Evolutionary conservation across 75 land plant species (phyloP), one percentile per base, ranked within the genome.

Genomic region (Selaginella tamariscina): DNA sequence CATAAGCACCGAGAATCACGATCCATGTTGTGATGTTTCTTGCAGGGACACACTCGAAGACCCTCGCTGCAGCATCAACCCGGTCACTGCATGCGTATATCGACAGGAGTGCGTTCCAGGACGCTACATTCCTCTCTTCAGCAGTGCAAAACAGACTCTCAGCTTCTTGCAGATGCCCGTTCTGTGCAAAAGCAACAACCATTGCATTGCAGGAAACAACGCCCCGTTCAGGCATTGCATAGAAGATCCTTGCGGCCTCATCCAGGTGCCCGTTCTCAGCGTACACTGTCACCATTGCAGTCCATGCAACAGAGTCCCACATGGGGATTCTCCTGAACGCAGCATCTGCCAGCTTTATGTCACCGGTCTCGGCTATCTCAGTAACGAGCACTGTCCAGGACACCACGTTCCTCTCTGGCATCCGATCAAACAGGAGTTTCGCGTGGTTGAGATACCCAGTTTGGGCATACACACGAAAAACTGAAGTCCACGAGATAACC

Each of bases 341-440:
- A 5, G 5, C 49, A 15, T 15, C 15, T 5, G 49, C 49, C 15
- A 39, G 49, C 5, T 39, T 15, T 5, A 39, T 39, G 11, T 5
- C 28, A 8, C 68, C 71, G 31, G 67, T 29, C 31, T 65, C 28
- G 24, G 69, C 69, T 26, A 65, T 29, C 2, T 32, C 71, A 1
- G 71, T 26, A 63, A 70, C 62, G 32, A 70, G 63, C 2, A 32
- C 69, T 30, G 60, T 70, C 71, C 71, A 70, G 22, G 71, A 63
- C 26, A 70, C 30, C 22, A 30, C 31, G 70, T 70, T 70, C 71
- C 71, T n/a, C 30, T 70, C 69, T n/a, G 71, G 71, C 71, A 70
- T 70, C 30, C 62, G 60, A 13, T 70, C 69, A 65, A 70, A 70
- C 71, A 70, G 0, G 2, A 21, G 27, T 26, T 31, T 32, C 27